These are phyloP conservation scores for Nannochloropsis granulata DNA, from an alignment of 108 stramenopile genomes.

Conservation along the genomic window DNA sequence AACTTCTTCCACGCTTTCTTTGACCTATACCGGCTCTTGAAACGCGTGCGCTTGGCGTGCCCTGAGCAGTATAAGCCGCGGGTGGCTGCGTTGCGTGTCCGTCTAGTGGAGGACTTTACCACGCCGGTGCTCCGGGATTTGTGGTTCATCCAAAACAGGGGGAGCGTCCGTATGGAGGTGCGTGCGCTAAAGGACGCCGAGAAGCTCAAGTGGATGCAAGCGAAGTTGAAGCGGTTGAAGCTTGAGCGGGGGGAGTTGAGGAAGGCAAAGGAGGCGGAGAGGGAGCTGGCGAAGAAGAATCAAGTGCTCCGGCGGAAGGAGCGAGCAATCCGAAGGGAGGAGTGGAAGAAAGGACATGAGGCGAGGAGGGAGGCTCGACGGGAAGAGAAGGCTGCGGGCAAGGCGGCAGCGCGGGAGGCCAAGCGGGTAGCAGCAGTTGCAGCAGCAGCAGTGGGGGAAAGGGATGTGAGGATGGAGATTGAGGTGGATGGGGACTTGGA, in stretches of 20 bases:
- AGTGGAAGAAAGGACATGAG: not conserved
- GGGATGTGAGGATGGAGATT: not conserved
- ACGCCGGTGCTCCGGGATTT: not conserved
- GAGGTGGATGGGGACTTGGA: not conserved
- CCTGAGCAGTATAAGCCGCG: not conserved
- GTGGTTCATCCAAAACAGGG: not conserved
- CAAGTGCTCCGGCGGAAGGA: not conserved
- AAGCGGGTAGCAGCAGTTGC: not conserved
- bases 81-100: not conserved
- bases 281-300: not conserved
- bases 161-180: not conserved
- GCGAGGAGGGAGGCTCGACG: not conserved
- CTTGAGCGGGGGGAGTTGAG: not conserved
- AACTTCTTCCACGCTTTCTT: not conserved
- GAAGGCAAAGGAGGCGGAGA: not conserved
- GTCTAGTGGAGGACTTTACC: not conserved
- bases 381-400: not conserved
- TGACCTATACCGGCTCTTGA: not conserved
- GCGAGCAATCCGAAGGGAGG: not conserved
- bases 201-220: not conserved
- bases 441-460: not conserved
- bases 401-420: not conserved
- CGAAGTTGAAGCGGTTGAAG: not conserved
- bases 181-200: not conserved
- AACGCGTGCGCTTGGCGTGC: not conserved